A percentile compares a stretch with the other conserved stretches of the same genome.
Conservation (phyloP, 2,329 filamentous ascomycete genomes). For the Neospermospora avenae region DNA sequence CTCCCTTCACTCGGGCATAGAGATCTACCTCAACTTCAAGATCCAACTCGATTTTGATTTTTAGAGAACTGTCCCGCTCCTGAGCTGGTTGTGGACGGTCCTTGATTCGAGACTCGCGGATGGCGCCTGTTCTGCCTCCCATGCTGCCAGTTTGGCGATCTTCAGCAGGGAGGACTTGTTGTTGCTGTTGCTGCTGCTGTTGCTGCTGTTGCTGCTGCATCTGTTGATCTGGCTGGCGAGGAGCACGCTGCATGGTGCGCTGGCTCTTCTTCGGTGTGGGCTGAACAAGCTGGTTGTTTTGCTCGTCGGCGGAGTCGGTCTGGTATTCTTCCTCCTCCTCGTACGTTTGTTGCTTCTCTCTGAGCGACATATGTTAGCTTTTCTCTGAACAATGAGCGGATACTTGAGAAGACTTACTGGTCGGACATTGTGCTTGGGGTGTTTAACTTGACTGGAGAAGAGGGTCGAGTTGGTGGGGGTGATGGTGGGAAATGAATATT, state of each 20-base stretch:
- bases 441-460: neutral
- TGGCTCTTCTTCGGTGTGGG: conserved; percentile 24
- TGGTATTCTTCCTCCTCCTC: conserved; percentile 30
- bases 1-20: conserved; percentile 38
- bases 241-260: conserved; percentile 38
- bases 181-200: conserved; percentile 28
- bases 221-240: conserved; percentile 37
- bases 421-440: conserved; percentile 27
- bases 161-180: conserved; percentile 22
- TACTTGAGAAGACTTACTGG: conserved; percentile 18
- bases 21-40: conserved; percentile 40
- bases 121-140: conserved; percentile 31
- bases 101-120: conserved; percentile 38
- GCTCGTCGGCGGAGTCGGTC: conserved; percentile 27
- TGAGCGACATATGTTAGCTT: conserved; percentile 6
- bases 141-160: conserved; percentile 28
- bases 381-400: neutral
- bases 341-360: conserved; percentile 29
- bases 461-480: conserved; percentile 13
- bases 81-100: conserved; percentile 37
- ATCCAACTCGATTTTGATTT: conserved; percentile 43
- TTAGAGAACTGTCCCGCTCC: conserved; percentile 38
- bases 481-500: conserved; percentile 15
- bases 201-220: conserved; percentile 34
- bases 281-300: conserved; percentile 18